phyloP scores from a whole-genome alignment of 2,329 filamentous ascomycete genomes.

The Eutypa lata region DNA sequence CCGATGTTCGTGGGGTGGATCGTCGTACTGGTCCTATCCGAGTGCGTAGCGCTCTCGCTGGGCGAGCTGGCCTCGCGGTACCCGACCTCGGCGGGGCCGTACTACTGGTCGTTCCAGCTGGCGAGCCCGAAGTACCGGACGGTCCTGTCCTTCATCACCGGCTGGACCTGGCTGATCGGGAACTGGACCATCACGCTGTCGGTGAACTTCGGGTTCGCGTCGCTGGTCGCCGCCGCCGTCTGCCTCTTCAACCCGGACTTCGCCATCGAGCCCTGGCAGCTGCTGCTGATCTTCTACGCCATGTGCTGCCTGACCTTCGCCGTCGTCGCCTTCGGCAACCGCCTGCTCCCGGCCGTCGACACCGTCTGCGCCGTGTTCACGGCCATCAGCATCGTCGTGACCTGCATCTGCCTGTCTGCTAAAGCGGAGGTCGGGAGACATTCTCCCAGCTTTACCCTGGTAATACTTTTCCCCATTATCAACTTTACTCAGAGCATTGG shows the following conservation, averaged over 20 bases:
- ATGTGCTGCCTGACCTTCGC: conserved; percentile 52
- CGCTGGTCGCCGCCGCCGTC: conserved; percentile 47
- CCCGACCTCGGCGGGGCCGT: conserved; percentile 49
- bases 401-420: conserved; percentile 53
- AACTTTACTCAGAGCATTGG: no score
- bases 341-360: conserved; percentile 55
- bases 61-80: conserved; percentile 50
- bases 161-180: conserved; percentile 51
- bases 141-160: conserved; percentile 48
- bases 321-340: conserved; percentile 56
- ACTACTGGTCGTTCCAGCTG: conserved; percentile 53
- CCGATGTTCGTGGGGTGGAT: conserved; percentile 58
- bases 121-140: conserved; percentile 38
- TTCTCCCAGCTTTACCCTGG: conserved; percentile 45
- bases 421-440: conserved; percentile 53
- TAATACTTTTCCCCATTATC: no score
- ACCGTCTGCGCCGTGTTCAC: conserved; percentile 56
- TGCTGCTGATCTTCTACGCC: conserved; percentile 61
- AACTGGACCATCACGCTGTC: conserved; percentile 52
- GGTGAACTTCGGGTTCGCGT: conserved; percentile 55
- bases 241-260: conserved; percentile 54
- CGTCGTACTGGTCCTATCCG: conserved; percentile 48
- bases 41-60: conserved; percentile 49
- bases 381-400: conserved; percentile 51
- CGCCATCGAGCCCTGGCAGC: conserved; percentile 51